Evolutionary conservation across 495 filamentous ascomycete species (phyloP).

Genomic region (Hyphodiscus hymeniophilus): DNA sequence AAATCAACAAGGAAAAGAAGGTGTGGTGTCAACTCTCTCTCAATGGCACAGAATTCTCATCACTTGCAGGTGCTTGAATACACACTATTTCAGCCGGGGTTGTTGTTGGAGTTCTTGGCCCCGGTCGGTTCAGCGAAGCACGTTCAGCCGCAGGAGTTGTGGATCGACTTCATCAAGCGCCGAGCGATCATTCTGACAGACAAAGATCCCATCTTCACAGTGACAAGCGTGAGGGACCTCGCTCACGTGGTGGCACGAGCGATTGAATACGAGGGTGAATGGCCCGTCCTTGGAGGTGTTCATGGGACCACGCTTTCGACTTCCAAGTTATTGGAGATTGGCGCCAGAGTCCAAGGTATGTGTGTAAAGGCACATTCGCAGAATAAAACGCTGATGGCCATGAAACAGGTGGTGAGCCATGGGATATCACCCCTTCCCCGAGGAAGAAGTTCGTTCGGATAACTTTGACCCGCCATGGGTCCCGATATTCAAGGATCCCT

Average conservation of each 20-base stretch:
- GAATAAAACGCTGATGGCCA: too few relatives aligned
- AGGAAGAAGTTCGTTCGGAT: conserved; percentile 3
- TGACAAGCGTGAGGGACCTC: conserved; percentile 37
- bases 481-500: neutral
- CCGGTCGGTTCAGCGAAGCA: conserved; percentile 39
- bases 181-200: conserved; percentile 39
- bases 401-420: neutral
- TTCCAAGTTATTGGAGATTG: conserved; percentile 33
- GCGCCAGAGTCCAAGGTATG: conserved; percentile 40
- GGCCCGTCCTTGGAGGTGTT: conserved; percentile 46
- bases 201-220: conserved; percentile 31
- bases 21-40: conserved; percentile 18
- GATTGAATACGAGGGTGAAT: conserved; percentile 46
- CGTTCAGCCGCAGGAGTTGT: conserved; percentile 28
- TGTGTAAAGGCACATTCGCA: neutral
- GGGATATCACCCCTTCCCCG: neutral
- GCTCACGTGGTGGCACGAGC: conserved; percentile 36
- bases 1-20: conserved; percentile 40
- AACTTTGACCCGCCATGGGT: conserved; percentile 3
- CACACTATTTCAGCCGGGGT: conserved; percentile 44
- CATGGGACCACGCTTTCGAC: conserved; percentile 33
- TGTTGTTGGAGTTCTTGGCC: conserved; percentile 44
- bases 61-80: conserved; percentile 43
- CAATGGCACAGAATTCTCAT: neutral
- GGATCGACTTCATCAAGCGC: conserved; percentile 37